Percentiles rank a stretch among this genome's conserved stretches.
phyloP scores from a whole-genome alignment of 345 rosid genomes.

The Atalantia buxifolia region DNA sequence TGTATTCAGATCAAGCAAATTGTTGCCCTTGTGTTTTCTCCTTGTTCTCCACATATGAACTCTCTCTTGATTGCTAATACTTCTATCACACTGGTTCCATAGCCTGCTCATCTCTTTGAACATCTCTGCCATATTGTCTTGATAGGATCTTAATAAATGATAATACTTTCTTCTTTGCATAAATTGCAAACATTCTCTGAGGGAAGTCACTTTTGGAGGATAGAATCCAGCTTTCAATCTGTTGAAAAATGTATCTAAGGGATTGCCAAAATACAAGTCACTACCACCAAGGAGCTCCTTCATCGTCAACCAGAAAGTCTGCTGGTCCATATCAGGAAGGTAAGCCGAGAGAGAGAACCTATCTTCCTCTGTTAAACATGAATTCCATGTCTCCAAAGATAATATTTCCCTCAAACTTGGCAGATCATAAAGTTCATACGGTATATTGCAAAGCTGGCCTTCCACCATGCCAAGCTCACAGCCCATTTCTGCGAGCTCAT shows the following conservation, averaged over 20 bases:
- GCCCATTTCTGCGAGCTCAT: conserved; percentile 28
- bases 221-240: conserved; percentile 59
- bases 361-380: conserved; percentile 58
- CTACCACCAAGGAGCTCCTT: conserved; percentile 55
- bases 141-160: conserved; percentile 49
- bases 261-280: conserved; percentile 57
- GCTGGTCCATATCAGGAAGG: conserved; percentile 70
- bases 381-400: conserved; percentile 64
- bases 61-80: conserved; percentile 30
- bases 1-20: conserved; percentile 55
- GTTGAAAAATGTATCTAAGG: conserved; percentile 47
- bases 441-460: conserved; percentile 54
- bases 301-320: conserved; percentile 48
- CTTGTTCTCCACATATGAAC: conserved; percentile 42
- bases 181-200: conserved; percentile 37
- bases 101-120: conserved; percentile 42
- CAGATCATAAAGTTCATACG: conserved; percentile 63
- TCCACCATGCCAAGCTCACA: conserved; percentile 54
- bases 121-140: conserved; percentile 39
- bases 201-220: conserved; percentile 45
- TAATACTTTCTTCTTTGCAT: conserved; percentile 43
- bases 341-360: conserved; percentile 48
- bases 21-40: conserved; percentile 29
- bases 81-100: conserved; percentile 40
- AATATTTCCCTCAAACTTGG: conserved; percentile 54